Conservation (phyloP, 371 early-diverging fungal genomes). For the Chytridium lagenaria region DNA sequence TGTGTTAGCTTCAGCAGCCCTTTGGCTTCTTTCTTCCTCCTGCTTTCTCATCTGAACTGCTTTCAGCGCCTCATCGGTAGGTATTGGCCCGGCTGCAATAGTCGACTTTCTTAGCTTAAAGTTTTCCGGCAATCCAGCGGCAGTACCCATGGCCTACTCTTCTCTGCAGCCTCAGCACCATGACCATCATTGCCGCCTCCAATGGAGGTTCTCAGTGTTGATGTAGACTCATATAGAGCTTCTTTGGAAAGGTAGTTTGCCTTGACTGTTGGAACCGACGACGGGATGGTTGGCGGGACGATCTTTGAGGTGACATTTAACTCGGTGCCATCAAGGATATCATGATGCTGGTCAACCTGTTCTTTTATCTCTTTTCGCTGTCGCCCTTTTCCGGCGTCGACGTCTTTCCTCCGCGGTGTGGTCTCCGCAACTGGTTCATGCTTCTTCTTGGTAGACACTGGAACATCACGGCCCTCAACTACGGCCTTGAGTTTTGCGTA, state of each 20-base stretch:
- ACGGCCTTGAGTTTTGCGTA: constrained; percentile 53
- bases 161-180: not conserved
- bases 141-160: constrained; percentile 27
- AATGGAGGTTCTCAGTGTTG: not conserved
- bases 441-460: not conserved
- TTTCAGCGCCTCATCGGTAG: constrained; percentile 33
- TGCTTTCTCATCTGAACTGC: not conserved
- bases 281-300: not conserved
- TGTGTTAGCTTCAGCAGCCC: not conserved
- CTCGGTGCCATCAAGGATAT: not conserved
- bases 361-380: not conserved
- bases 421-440: not conserved
- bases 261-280: not conserved
- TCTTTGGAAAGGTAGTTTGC: constrained; percentile 26
- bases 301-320: not conserved
- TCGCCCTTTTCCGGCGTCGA: not conserved
- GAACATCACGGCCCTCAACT: constrained; percentile 25
- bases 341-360: not conserved
- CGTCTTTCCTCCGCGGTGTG: not conserved
- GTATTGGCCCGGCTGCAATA: constrained; percentile 51
- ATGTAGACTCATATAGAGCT: constrained; percentile 10
- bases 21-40: constrained; percentile 10
- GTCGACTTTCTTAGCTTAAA: constrained; percentile 50
- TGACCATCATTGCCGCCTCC: not conserved
- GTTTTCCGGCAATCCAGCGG: constrained; percentile 34